Evolutionary conservation across 2,329 filamentous ascomycete genomes (phyloP), one percentile per base, ranked within the genome.

Genomic region (Phoma sp.): DNA sequence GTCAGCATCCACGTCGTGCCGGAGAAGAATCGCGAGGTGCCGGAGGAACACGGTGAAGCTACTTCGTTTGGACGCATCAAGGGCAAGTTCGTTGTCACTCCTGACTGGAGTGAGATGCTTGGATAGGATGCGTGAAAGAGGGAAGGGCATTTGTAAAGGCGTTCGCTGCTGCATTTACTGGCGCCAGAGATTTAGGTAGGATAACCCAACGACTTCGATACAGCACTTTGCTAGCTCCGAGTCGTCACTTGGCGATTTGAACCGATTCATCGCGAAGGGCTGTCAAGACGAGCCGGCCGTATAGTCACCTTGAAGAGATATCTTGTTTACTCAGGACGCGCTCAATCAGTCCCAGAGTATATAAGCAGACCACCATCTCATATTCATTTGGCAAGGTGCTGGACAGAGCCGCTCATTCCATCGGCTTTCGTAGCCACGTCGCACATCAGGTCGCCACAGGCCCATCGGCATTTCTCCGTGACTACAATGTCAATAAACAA

Each of bases 81-180:
- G 69, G 83, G 83, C 48, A 87, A 86, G 71, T 86, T 87, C 66
- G 83, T 87, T 2, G 81, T 87, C 30, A 82, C 79, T 45, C 86
- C 86, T 11, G 80, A 88, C 66, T 87, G 84, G 82, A 77, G 78
- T 41, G 77, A 80, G 62, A 79, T 86, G 57, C 69, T 81, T 50
- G 69, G 71, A 33, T 67, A 54, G 59, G 24, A 22, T n/a, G 8
- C 14, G 14, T 6, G 13, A 13, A 4, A 32, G 10, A 9, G 11
- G 27, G 14, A 23, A 1, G 29, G 25, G 39, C 44, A 54, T 45
- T 10, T 8, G n/a, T 10, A 33, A 18, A 18, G 51, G 51, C 44
- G 44, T 54, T 44, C 35, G 23, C 2, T 11, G 10, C 23, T 35
- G 50, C 44, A 53, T 48, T 40, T 43, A 32, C 47, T 24, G 40